These are phyloP conservation scores for Pseudocercospora fijiensis DNA, from an alignment of 2,329 filamentous ascomycete genomes.

Conservation along the genomic window DNA sequence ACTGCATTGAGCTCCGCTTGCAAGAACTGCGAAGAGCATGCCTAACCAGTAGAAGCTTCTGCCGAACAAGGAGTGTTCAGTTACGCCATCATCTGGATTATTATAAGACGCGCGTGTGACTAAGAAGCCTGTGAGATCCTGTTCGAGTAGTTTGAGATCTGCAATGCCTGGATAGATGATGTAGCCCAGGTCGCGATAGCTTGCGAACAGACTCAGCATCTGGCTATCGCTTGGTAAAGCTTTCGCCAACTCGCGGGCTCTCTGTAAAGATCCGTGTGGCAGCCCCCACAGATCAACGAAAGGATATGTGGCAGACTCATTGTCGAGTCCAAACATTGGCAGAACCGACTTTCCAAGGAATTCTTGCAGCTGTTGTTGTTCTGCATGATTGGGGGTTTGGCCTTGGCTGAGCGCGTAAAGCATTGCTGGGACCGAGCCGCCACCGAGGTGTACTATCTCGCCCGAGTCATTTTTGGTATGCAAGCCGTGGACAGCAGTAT, in stretches of 20 bases:
- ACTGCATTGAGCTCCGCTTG: constrained; percentile 62
- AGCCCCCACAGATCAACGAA: constrained; percentile 64
- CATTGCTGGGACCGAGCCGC: constrained; percentile 61
- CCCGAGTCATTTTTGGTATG: constrained; percentile 57
- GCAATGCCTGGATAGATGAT: constrained; percentile 62
- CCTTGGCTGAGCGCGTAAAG: constrained; percentile 53
- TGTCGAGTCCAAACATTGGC: constrained; percentile 62
- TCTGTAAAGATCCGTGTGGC: constrained; percentile 58
- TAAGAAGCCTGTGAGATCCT: constrained; percentile 55
- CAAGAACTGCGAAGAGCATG: constrained; percentile 61
- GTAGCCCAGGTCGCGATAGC: constrained; percentile 58
- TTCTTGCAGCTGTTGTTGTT: constrained; percentile 56
- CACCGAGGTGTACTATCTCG: constrained; percentile 61
- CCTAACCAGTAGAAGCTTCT: constrained; percentile 60
- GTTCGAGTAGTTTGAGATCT: constrained; percentile 56
- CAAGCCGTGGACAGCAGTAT: constrained; percentile 55
- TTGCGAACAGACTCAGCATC: constrained; percentile 58
- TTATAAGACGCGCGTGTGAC: constrained; percentile 50
- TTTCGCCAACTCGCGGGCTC: constrained; percentile 58
- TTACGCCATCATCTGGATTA: constrained; percentile 46
- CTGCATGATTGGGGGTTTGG: constrained; percentile 36
- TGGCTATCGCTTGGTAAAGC: constrained; percentile 59
- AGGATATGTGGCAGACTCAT: constrained; percentile 64
- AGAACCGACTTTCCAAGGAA: constrained; percentile 61
- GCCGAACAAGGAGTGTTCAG: constrained; percentile 57